Evolutionary conservation across 2,329 filamentous ascomycete genomes (phyloP).

Genomic region (Trichoderma koningii): DNA sequence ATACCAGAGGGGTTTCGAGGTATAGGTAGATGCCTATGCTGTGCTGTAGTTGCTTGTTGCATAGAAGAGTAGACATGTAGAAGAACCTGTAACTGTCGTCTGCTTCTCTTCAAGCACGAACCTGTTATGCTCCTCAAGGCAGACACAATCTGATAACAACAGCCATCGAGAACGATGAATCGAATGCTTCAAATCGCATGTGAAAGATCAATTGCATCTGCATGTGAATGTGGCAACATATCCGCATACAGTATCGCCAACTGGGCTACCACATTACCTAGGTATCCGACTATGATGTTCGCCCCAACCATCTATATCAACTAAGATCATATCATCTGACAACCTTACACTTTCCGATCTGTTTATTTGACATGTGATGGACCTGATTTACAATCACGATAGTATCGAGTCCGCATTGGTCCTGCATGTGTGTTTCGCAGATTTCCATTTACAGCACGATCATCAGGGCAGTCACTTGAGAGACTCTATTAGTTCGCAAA

Average conservation of each 20-base stretch:
- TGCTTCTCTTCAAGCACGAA: too few species aligned
- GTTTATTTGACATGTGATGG: slow-evolving; percentile 14
- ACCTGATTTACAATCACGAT: background rate
- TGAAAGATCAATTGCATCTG: background rate
- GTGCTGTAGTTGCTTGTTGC: too few species aligned
- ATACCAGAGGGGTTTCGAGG: too few species aligned
- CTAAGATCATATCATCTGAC: background rate
- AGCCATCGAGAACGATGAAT: background rate
- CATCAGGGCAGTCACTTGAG: slow-evolving; percentile 1
- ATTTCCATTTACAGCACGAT: background rate
- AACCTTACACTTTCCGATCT: background rate
- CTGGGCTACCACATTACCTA: background rate
- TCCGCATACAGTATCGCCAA: background rate
- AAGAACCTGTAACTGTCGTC: too few species aligned
- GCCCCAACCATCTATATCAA: slow-evolving; percentile 17
- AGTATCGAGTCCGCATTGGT: background rate
- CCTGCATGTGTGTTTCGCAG: background rate
- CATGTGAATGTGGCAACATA: slow-evolving; percentile 26
- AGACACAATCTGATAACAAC: background rate
- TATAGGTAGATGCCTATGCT: too few species aligned
- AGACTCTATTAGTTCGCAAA: background rate
- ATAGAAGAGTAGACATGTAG: too few species aligned
- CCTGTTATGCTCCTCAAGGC: background rate
- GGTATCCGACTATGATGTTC: background rate
- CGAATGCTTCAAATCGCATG: background rate